Conservation (phyloP, 2,329 filamentous ascomycete genomes). For the Blastomyces emzantsi region DNA sequence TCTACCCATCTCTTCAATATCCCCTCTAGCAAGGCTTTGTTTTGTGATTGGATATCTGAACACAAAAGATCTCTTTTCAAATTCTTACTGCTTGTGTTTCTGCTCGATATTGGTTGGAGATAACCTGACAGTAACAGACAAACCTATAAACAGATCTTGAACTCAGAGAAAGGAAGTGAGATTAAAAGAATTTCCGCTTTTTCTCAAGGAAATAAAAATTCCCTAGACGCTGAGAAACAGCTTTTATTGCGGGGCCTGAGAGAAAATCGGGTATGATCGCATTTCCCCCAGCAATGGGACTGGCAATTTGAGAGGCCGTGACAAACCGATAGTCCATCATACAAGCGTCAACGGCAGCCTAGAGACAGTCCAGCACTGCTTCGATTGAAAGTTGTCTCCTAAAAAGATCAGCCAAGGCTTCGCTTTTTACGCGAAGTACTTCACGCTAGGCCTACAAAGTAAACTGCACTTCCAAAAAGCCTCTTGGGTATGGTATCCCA, state of each 20-base stretch:
- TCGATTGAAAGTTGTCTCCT: constrained; percentile 47
- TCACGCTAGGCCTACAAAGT: constrained; percentile 45
- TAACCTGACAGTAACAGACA: constrained; percentile 51
- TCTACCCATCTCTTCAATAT: not conserved
- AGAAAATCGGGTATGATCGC: constrained; percentile 40
- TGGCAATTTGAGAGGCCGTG: constrained; percentile 53
- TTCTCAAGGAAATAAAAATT: constrained; percentile 54
- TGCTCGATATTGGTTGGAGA: constrained; percentile 58
- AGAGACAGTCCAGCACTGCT: constrained; percentile 50
- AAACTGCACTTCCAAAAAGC: constrained; percentile 35
- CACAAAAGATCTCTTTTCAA: not conserved
- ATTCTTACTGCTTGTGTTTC: not conserved
- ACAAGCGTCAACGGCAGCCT: constrained; percentile 51
- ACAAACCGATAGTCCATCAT: constrained; percentile 56
- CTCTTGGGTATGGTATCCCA: constrained; percentile 54
- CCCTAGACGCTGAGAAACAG: constrained; percentile 50
- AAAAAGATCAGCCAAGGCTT: constrained; percentile 57
- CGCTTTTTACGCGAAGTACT: constrained; percentile 62
- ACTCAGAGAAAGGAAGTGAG: constrained; percentile 50
- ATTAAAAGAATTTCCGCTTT: constrained; percentile 53
- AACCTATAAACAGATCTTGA: constrained; percentile 54
- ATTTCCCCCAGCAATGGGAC: constrained; percentile 49
- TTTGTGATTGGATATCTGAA: not conserved
- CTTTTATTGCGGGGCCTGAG: constrained; percentile 51
- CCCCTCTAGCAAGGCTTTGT: not conserved